A percentile compares a stretch with the other conserved stretches of the same genome.
Evolutionary conservation across 2,329 filamentous ascomycete genomes (phyloP).

Genomic region (Whalleya microplaca): DNA sequence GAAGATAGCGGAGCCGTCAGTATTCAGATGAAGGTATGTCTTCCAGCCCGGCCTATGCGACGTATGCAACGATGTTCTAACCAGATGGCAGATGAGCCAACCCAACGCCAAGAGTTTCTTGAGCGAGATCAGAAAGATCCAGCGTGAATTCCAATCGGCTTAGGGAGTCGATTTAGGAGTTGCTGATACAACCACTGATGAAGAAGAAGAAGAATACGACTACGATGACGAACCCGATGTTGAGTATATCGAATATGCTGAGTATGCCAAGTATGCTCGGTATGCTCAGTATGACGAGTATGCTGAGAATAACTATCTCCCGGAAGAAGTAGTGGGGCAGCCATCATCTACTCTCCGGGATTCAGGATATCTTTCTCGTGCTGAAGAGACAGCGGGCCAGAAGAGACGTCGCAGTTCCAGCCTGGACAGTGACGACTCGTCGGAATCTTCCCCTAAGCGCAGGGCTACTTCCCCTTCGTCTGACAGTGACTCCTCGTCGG

Average conservation of each 20-base stretch:
- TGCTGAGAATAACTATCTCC: neutral
- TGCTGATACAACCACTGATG: neutral
- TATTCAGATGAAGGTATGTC: constrained; percentile 63
- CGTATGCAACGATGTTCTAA: constrained; percentile 9
- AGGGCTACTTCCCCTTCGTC: too few relatives aligned
- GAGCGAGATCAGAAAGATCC: constrained; percentile 52
- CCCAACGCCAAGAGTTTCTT: constrained; percentile 58
- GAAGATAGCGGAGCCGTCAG: constrained; percentile 60
- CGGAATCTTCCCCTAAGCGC: constrained; percentile 16
- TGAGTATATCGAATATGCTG: neutral
- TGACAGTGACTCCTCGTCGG: too few relatives aligned
- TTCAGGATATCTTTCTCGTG: constrained; percentile 1
- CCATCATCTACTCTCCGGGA: neutral
- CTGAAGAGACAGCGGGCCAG: neutral
- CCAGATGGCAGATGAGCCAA: constrained; percentile 52
- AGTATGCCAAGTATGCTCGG: too few relatives aligned
- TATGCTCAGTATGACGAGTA: neutral
- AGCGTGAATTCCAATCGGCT: constrained; percentile 51
- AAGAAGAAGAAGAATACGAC: neutral
- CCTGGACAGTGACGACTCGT: neutral
- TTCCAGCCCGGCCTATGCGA: neutral
- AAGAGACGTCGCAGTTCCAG: neutral
- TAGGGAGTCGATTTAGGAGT: constrained; percentile 29
- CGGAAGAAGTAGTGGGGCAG: neutral
- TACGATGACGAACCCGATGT: neutral